Percentiles rank a stretch among this genome's conserved stretches.
Conservation (phyloP, 2,329 filamentous ascomycete species). For the Fusarium palustre region DNA sequence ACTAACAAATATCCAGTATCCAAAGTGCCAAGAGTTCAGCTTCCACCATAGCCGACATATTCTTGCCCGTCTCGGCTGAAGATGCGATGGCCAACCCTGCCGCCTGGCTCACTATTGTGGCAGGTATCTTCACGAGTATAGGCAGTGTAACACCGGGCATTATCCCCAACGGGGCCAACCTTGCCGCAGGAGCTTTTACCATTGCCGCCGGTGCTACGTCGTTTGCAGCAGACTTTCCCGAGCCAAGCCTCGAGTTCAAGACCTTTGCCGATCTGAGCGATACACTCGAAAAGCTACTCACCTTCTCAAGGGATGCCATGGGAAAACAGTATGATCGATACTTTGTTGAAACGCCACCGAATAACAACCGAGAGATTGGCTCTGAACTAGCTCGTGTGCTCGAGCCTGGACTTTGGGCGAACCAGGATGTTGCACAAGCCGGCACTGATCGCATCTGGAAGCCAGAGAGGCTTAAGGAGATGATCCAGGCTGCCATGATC, state of each 20-base stretch:
- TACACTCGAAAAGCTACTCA: neutral
- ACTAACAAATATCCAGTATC: neutral
- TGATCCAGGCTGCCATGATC: slow-evolving; percentile 4
- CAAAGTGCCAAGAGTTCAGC: neutral
- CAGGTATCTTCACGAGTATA: neutral
- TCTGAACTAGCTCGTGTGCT: neutral
- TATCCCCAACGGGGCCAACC: neutral
- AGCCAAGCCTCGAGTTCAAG: neutral
- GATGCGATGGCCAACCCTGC: neutral
- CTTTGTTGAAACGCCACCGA: neutral
- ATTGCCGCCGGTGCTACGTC: slow-evolving; percentile 3
- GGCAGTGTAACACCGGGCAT: neutral
- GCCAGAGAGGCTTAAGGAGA: neutral
- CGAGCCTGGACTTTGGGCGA: neutral
- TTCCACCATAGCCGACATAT: neutral
- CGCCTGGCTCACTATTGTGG: slow-evolving; percentile 6
- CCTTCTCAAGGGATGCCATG: neutral
- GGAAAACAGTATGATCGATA: neutral
- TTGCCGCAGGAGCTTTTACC: neutral
- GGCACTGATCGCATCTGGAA: neutral
- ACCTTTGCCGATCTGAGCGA: neutral
- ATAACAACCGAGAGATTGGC: neutral
- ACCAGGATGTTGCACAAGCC: neutral
- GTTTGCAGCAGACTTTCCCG: neutral
- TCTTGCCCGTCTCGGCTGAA: neutral